Evolutionary conservation across 148 eudicot genomes (phyloP).

Genomic region (Bassia scoparia): DNA sequence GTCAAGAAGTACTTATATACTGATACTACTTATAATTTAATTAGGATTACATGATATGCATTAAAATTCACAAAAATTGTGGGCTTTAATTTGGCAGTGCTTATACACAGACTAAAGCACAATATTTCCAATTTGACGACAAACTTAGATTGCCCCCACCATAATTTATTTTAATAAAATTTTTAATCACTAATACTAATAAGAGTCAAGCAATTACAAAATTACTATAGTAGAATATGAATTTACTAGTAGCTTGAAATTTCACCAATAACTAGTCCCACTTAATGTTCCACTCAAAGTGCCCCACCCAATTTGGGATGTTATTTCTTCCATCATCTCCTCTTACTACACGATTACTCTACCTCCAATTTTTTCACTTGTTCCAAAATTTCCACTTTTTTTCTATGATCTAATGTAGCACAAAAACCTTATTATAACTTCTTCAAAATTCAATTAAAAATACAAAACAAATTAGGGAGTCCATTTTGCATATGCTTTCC

Average conservation of each 20-base stretch:
- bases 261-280: constrained; percentile 20
- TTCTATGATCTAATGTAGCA: not conserved
- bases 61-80: not conserved
- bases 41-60: not conserved
- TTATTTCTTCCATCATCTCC: constrained; percentile 2
- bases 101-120: constrained; percentile 2
- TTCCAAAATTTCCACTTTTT: not conserved
- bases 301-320: constrained; percentile 25
- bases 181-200: not conserved
- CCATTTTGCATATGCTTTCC: not conserved
- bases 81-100: too few relatives aligned
- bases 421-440: not conserved
- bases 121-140: not conserved
- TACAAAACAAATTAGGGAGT: not conserved
- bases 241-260: constrained; percentile 16
- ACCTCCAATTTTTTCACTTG: not conserved
- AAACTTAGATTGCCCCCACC: not conserved
- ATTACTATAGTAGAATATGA: not conserved
- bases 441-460: not conserved
- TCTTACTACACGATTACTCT: constrained; percentile 4
- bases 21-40: too few relatives aligned
- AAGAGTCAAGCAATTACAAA: constrained; percentile 1
- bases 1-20: not conserved
- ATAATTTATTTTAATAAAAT: not conserved
- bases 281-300: constrained; percentile 23